phyloP scores from a whole-genome alignment of 768 basidiomycete genomes.

The Chiua virens region DNA sequence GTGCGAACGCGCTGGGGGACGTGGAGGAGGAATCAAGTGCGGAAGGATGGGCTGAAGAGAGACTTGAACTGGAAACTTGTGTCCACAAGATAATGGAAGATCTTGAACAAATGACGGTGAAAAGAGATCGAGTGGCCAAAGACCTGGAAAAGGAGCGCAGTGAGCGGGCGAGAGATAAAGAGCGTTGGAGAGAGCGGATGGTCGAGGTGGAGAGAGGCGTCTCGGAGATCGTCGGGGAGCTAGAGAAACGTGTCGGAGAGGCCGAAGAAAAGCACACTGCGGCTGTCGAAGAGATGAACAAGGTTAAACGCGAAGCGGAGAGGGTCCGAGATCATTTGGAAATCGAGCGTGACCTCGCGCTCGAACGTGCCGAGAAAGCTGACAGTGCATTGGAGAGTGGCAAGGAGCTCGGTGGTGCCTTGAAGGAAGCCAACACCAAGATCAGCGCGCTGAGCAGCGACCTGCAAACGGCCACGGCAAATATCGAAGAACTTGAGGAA shows the following conservation, averaged over 20 bases:
- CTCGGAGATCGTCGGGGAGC: conserved; percentile 59
- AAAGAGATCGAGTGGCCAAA: conserved; percentile 46
- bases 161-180: conserved; percentile 64
- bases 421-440: conserved; percentile 65
- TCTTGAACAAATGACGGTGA: conserved; percentile 40
- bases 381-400: conserved; percentile 63
- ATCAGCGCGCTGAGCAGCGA: conserved; percentile 56
- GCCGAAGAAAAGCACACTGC: conserved; percentile 27
- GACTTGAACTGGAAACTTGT: conserved; percentile 51
- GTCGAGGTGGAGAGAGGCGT: conserved; percentile 70
- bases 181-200: conserved; percentile 71
- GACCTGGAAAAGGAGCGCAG: conserved; percentile 54
- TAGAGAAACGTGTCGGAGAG: conserved; percentile 55
- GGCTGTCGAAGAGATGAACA: neutral
- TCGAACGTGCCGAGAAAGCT: conserved; percentile 49
- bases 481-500: conserved; percentile 62
- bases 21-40: conserved; percentile 62
- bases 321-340: neutral
- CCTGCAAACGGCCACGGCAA: conserved; percentile 49
- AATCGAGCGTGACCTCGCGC: conserved; percentile 2
- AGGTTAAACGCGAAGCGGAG: conserved; percentile 1
- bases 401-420: conserved; percentile 65
- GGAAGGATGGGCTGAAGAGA: conserved; percentile 75
- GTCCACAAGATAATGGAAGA: conserved; percentile 37
- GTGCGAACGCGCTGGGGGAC: conserved; percentile 52